Conservation (phyloP, 148 eudicot species). For the Fallopia convolvulus region DNA sequence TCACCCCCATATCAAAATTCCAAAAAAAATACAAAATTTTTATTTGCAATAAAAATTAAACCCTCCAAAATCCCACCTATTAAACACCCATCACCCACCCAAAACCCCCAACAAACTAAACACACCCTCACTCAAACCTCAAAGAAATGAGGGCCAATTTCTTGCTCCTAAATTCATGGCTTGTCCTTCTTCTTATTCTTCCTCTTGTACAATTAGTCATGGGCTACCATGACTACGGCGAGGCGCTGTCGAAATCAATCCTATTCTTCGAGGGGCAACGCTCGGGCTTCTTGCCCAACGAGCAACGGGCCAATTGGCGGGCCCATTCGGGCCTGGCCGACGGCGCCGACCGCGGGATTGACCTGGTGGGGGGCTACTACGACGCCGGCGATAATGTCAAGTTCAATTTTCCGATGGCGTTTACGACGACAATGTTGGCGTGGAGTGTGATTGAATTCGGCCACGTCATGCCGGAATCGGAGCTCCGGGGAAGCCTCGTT, state of each 20-base stretch:
- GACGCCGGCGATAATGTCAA: conserved; percentile 93
- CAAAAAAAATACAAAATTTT: neutral
- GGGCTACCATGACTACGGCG: conserved; percentile 45
- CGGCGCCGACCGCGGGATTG: conserved; percentile 38
- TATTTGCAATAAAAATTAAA: neutral
- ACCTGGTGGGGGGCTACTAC: conserved; percentile 77
- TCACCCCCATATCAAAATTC: neutral
- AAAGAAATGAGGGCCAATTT: neutral
- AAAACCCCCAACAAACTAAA: neutral
- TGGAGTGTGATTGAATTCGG: conserved; percentile 95
- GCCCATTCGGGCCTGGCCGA: conserved; percentile 55
- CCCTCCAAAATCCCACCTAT: neutral
- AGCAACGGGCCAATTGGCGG: conserved; percentile 63
- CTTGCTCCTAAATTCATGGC: neutral
- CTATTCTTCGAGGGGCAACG: conserved; percentile 85
- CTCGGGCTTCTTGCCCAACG: conserved; percentile 58
- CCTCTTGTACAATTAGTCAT: neutral
- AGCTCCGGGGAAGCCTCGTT: conserved; percentile 46
- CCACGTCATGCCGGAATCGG: conserved; percentile 50
- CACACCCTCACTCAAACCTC: neutral
- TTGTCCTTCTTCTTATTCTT: neutral
- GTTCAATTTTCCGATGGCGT: conserved; percentile 96
- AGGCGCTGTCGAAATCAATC: conserved; percentile 62
- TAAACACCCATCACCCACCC: conserved; percentile 11
- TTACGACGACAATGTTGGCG: conserved; percentile 85